Evolutionary conservation across 73 alveolate genomes (phyloP), one percentile per base, ranked within the genome.

Genomic region (Paramecium sexaurelia): DNA sequence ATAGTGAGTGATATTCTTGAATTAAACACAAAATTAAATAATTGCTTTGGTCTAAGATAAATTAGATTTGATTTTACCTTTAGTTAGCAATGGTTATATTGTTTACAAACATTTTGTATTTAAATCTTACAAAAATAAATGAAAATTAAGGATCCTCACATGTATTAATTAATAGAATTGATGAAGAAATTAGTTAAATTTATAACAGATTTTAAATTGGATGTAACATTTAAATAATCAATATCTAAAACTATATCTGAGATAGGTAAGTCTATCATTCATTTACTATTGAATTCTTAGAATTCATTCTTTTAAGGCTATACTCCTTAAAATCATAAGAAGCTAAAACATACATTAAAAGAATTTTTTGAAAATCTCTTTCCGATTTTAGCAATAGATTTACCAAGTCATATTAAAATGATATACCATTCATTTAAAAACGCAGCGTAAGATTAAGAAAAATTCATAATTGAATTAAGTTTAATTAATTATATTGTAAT

Each of bases 61-160:
- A 19, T 73, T 32, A 73, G 87, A 73, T 73, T 35, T 35, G 87
- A 73, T 73, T 73, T 29, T 73, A 32, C 39, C 13, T 73, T 73
- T 35, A 35, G 55, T 32, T 20, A 35, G n/a, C 20, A 37, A 20
- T 73, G 87, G 87, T 73, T 73, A 73, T 73, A 32, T 73, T 32
- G 39, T 35, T 37, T 73, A 35, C 35, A 73, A 73, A 73, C 55
- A 20, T 73, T 32, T 37, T 73, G 87, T 73, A 20, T 73, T 32
- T 20, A 35, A 15, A 73, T 73, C 5, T 35, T 73, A 20, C 19
- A 73, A 37, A 35, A 73, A 73, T 73, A 73, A 41, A 73, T 73
- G 39, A 73, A 73, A 41, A 73, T 73, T 73, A 73, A 73, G 15
- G 87, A 73, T 73, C 55, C 55, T n/a, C 57, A 73, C 6, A 73